These are phyloP conservation scores for Arthrobotrys pseudoclavata DNA, from an alignment of 2,329 filamentous ascomycete species.

Conservation along the genomic window DNA sequence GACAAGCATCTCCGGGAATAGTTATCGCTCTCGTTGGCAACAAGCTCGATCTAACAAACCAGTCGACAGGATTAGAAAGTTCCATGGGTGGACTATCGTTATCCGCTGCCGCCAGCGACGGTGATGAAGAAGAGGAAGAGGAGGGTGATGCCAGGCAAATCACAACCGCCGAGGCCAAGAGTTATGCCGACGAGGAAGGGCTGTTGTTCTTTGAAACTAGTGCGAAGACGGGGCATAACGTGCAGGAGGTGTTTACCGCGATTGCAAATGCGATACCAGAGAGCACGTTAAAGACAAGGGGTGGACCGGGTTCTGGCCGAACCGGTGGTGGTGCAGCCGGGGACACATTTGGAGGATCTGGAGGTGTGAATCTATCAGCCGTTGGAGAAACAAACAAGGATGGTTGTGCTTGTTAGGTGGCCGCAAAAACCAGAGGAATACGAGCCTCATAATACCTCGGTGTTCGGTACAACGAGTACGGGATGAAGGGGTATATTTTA, in stretches of 20 bases:
- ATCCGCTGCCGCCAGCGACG: conserved; percentile 69
- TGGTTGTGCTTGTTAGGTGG: conserved; percentile 48
- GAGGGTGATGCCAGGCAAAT: conserved; percentile 79
- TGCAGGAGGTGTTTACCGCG: conserved; percentile 95
- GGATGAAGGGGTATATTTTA: background rate
- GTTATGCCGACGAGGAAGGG: conserved; percentile 93
- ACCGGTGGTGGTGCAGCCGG: conserved; percentile 72
- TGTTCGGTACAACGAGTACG: conserved; percentile 1
- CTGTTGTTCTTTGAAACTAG: conserved; percentile 98
- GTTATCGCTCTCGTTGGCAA: conserved; percentile 98
- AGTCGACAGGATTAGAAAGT: conserved; percentile 68
- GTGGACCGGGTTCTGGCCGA: conserved; percentile 76
- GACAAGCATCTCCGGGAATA: conserved; percentile 94
- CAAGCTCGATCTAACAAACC: conserved; percentile 87
- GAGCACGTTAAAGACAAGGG: conserved; percentile 90
- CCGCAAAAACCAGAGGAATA: background rate
- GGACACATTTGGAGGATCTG: conserved; percentile 63
- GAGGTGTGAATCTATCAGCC: conserved; percentile 58
- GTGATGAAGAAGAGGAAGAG: conserved; percentile 68
- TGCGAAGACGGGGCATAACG: conserved; percentile 95
- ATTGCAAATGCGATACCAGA: conserved; percentile 99
- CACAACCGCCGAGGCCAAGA: conserved; percentile 88
- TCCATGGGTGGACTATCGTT: conserved; percentile 68
- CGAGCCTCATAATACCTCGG: background rate
- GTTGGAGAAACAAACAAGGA: conserved; percentile 53